Conservation (phyloP, 1,139 yeast genomes). For the Diutina ranongensis region DNA sequence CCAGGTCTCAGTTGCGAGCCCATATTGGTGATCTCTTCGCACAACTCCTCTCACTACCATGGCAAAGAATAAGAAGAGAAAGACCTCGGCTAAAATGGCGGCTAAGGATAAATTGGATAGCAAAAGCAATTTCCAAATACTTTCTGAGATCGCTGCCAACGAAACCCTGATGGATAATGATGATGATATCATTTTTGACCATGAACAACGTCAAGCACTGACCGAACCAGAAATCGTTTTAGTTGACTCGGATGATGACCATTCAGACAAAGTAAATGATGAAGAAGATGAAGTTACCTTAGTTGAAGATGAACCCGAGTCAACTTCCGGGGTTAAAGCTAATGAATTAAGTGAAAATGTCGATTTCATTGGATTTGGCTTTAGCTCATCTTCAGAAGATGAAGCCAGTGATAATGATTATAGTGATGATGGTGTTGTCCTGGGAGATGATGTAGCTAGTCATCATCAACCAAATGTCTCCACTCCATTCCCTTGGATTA, state of each 20-base stretch:
- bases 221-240: slow-evolving; percentile 5
- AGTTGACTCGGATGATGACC: background rate
- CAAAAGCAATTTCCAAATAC: background rate
- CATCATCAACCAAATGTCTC: slow-evolving; percentile 15
- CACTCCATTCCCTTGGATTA: slow-evolving; percentile 67
- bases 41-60: background rate
- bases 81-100: background rate
- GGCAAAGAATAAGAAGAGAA: background rate
- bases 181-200: background rate
- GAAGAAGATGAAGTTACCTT: background rate
- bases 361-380: slow-evolving; percentile 53
- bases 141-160: too few species aligned
- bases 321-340: background rate
- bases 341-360: slow-evolving; percentile 36
- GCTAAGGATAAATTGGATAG: background rate
- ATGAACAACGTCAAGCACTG: slow-evolving; percentile 3
- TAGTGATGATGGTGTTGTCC: slow-evolving; percentile 26
- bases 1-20: background rate
- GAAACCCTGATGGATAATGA: background rate
- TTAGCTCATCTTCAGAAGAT: slow-evolving; percentile 30
- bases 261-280: background rate
- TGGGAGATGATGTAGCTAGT: slow-evolving; percentile 24
- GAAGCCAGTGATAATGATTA: slow-evolving; percentile 19
- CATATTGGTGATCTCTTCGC: background rate
- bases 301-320: background rate